Evolutionary conservation across 495 filamentous ascomycete species (phyloP).

Genomic region (Pyrenula aspistea): DNA sequence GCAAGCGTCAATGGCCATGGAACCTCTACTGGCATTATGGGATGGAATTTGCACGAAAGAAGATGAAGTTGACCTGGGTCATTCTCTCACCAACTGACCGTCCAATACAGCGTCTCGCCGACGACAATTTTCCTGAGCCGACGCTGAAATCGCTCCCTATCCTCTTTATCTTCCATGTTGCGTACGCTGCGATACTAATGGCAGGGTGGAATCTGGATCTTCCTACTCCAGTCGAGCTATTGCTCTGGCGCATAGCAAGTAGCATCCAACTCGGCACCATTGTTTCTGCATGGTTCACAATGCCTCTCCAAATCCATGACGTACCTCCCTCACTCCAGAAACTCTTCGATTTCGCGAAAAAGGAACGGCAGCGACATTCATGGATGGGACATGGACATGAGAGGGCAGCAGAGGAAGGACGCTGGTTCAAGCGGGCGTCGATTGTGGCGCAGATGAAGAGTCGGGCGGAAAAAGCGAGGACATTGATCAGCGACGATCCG

Average conservation of each 20-base stretch:
- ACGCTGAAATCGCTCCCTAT: neutral
- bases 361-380: neutral
- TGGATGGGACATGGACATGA: neutral
- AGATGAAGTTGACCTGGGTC: neutral
- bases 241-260: constrained; percentile 16
- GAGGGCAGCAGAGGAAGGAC: neutral
- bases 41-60: neutral
- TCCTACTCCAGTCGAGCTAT: constrained; percentile 9
- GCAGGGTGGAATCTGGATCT: constrained; percentile 17
- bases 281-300: neutral
- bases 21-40: constrained; percentile 12
- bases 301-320: neutral
- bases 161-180: neutral
- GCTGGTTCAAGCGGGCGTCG: neutral
- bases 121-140: neutral
- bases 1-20: constrained; percentile 10
- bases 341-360: neutral
- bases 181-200: constrained; percentile 10
- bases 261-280: neutral
- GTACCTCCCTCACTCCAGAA: neutral
- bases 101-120: neutral
- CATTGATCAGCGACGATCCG: neutral
- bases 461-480: neutral
- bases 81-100: neutral
- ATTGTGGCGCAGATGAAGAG: neutral